Base-by-base conservation (phyloP, 164 flowering plant species). In the Pachysandra terminalis region DNA sequence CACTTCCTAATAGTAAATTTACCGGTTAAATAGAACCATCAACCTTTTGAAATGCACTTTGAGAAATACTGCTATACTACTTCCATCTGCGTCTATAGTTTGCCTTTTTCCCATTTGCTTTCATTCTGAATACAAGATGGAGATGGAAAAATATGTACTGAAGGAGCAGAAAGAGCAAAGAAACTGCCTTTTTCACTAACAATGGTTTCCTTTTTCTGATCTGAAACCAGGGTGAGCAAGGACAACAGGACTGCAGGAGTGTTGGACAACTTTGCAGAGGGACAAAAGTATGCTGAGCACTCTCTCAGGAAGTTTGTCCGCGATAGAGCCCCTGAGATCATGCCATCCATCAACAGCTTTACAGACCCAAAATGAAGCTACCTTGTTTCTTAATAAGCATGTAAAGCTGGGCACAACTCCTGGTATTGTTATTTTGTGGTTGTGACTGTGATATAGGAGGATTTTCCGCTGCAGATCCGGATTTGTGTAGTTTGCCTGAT, bases 171-270 rank as follows among this genome's bases (percentile, higher is more conserved):
- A 45, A 45, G 51, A 10, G 17, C 1, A 45, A 45, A 45, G 37
- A 49, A 48, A 28, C 41, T 13, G 9, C 14, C 41, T 52, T 12
- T 24, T 64, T 51, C 57, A 53, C 26, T 64, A 9, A 27, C 45
- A 14, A 1, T 5, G 0, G 0, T 19, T 52, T 51, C 12, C 9
- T 35, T 13, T 5, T 45, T 59, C 21, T 28, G 16, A 17, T 3
- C 16, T 59, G 7, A 28, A 17, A 66, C n/a, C 69, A 74, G 77
- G 73, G 73, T 74, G 23, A 49, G 37, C 26, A 74, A 69, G 69
- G 77, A 69, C n/a, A 60, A 52, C 28, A 71, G 78, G 61, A 54
- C 78, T 22, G 78, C 78, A 3, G 78, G 78, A 52, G 62, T 75
- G 0, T 24, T 75, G 74, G 78, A 75, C 3, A 75, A 75, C 74